Base-by-base conservation (phyloP, 2,329 filamentous ascomycete species). In the Phoma sp. region DNA sequence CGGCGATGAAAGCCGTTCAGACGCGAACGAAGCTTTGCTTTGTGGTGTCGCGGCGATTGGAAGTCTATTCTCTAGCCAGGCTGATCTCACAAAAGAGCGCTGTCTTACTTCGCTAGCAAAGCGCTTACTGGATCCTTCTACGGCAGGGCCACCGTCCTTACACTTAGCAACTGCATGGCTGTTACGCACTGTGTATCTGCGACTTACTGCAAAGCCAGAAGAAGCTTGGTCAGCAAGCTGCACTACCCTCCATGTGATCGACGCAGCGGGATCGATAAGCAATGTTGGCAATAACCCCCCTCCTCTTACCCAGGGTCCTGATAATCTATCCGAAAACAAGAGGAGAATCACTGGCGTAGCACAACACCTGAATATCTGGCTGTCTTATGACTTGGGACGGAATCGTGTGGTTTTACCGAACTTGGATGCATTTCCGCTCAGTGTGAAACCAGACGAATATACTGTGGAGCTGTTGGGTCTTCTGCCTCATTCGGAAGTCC, bases 361-460 rank as follows among this genome's bases (percentile, higher is more conserved):
- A 4, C 47, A 50, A 8, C 47, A 50, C n/a, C 32, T 50, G n/a
- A 50, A 50, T 18, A 50, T 50, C 3, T 50, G 47, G 47, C 4
- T 50, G n/a, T 50, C 47, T 30, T 50, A 43, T 18, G 47, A 50
- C 23, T 39, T 50, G 18, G 47, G 47, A 5, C 39, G 47, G 7
- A 50, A 25, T 27, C 47, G 47, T 13, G 47, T 50, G 1, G 39
- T 50, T 2, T 14, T 50, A 8, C 32, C 47, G 7, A 29, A 41
- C 24, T 24, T 43, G 4, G 24, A 43, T n/a, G 39, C 47, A 9
- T 50, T 43, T 4, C 47, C 47, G 4, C 7, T 50, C 2, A 11
- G 8, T 25, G 37, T 32, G 4, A 30, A 13, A 22, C 14, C 32
- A 23, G 47, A 33, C 24, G 47, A 50, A 27, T 50, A 30, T 18